Conservation (phyloP, 2,329 filamentous ascomycete species). For the Fusarium metavorans region DNA sequence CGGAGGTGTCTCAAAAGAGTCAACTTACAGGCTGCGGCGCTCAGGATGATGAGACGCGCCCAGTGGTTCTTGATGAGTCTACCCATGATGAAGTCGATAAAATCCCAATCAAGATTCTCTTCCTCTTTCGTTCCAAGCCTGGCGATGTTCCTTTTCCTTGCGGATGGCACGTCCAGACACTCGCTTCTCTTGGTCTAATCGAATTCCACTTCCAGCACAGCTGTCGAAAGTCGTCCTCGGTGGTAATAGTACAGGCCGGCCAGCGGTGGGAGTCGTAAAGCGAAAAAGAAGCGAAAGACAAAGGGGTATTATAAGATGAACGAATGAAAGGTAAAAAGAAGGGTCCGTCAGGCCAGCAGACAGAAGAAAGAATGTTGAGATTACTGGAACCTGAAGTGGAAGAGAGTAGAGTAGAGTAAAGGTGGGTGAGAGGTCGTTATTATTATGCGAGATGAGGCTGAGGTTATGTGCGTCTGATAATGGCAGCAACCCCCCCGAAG, state of each 20-base stretch:
- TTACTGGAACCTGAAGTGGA: slow-evolving; percentile 9
- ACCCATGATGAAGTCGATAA: slow-evolving; percentile 73
- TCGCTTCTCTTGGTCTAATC: slow-evolving; percentile 24
- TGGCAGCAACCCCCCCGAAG: slow-evolving; percentile 20
- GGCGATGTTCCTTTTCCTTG: slow-evolving; percentile 17
- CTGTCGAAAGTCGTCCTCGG: slow-evolving; percentile 16
- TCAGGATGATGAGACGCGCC: slow-evolving; percentile 93
- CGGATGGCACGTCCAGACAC: slow-evolving; percentile 6
- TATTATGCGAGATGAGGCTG: slow-evolving; percentile 28
- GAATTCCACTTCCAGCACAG: slow-evolving; percentile 24
- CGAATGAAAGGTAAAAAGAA: slow-evolving; percentile 19
- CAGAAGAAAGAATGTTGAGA: slow-evolving; percentile 24
- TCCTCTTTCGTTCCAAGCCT: slow-evolving; percentile 11
- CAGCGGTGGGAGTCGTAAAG: slow-evolving; percentile 27
- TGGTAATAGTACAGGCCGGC: slow-evolving; percentile 34
- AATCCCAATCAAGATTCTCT: slow-evolving; percentile 22
- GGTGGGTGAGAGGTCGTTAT: slow-evolving; percentile 20
- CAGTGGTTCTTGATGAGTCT: slow-evolving; percentile 99
- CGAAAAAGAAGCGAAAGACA: slow-evolving; percentile 11
- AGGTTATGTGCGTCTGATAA: slow-evolving; percentile 19
- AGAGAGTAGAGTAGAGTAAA: slow-evolving; percentile 6
- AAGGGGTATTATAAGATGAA: background rate
- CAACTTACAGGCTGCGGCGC: slow-evolving; percentile 78
- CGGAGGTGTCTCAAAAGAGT: slow-evolving; percentile 27
- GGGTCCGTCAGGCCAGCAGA: slow-evolving; percentile 35